phyloP scores from a whole-genome alignment of 1,284 basidiomycete genomes.

The Gymnopus androsaceus region DNA sequence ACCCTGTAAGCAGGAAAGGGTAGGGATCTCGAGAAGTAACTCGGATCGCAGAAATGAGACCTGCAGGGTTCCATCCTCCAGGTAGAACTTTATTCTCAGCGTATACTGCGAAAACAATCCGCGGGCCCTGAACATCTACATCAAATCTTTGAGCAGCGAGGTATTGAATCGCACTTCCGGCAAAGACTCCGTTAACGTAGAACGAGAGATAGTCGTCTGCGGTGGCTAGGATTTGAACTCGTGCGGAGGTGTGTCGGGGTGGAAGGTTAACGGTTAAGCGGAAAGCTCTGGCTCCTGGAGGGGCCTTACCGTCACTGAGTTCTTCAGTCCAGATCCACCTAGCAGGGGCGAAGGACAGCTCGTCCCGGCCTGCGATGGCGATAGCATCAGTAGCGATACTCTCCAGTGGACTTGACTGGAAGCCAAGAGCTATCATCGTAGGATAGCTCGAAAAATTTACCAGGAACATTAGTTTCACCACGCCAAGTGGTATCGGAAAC shows the following conservation, averaged over 20 bases:
- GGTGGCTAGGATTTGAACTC: conserved; percentile 25
- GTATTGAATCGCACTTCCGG: conserved; percentile 23
- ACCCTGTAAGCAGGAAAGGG: conserved; percentile 13
- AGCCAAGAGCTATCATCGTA: conserved; percentile 30
- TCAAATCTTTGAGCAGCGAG: conserved; percentile 22
- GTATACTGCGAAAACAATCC: conserved; percentile 24
- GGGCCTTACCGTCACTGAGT: conserved; percentile 18
- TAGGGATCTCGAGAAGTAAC: conserved; percentile 55
- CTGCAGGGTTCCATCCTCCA: conserved; percentile 21
- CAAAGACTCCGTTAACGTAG: conserved; percentile 28
- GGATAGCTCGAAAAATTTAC: conserved; percentile 25
- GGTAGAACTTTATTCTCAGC: conserved; percentile 18
- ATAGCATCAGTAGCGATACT: conserved; percentile 19
- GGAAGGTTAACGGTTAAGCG: conserved; percentile 27
- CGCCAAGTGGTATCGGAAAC: conserved; percentile 31
- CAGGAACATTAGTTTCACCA: conserved; percentile 20
- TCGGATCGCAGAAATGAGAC: conserved; percentile 21
- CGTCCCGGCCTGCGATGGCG: conserved; percentile 18
- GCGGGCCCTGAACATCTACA: conserved; percentile 21
- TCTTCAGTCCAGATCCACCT: conserved; percentile 33
- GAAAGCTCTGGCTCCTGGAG: conserved; percentile 30
- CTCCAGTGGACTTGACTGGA: conserved; percentile 24
- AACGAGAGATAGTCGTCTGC: conserved; percentile 28
- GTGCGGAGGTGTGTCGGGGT: conserved; percentile 20
- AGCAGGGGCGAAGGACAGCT: conserved; percentile 16